Conservation (phyloP, 805 yeast species). For the Debaryomyces hansenii region DNA sequence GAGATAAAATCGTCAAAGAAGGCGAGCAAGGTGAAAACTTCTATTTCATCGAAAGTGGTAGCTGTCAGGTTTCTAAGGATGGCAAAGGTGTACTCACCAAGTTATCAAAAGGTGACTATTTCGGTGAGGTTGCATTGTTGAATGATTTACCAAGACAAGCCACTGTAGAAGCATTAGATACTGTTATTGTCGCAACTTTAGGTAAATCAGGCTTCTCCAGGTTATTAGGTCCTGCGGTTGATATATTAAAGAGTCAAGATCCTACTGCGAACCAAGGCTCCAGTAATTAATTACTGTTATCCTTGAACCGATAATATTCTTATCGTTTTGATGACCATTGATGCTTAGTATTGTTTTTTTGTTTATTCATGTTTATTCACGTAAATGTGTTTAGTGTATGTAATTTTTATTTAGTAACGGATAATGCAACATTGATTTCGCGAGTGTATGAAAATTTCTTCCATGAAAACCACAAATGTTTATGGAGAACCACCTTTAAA, state of each 20-base stretch:
- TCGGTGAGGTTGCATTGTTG: constrained; percentile 93
- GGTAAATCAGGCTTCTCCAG: constrained; percentile 93
- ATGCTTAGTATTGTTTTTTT: not conserved
- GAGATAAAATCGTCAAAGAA: constrained; percentile 74
- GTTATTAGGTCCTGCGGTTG: constrained; percentile 91
- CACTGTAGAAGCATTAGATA: constrained; percentile 74
- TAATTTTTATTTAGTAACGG: not conserved
- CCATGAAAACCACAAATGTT: not conserved
- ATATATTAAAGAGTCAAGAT: constrained; percentile 80
- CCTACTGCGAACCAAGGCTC: constrained; percentile 49
- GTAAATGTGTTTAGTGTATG: not conserved
- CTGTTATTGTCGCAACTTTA: constrained; percentile 85
- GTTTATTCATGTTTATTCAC: not conserved
- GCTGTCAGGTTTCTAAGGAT: constrained; percentile 68
- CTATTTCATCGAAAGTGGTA: constrained; percentile 64
- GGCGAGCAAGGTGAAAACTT: constrained; percentile 66
- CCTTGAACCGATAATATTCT: not conserved
- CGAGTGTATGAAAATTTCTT: not conserved
- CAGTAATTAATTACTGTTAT: not conserved
- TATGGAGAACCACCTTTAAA: not conserved
- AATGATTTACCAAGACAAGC: constrained; percentile 95
- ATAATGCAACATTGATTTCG: not conserved
- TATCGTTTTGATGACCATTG: not conserved
- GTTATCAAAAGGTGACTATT: constrained; percentile 82
- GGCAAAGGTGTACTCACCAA: constrained; percentile 60